Base-by-base conservation (phyloP, 2,329 filamentous ascomycete genomes). In the Phialocephala sp. region DNA sequence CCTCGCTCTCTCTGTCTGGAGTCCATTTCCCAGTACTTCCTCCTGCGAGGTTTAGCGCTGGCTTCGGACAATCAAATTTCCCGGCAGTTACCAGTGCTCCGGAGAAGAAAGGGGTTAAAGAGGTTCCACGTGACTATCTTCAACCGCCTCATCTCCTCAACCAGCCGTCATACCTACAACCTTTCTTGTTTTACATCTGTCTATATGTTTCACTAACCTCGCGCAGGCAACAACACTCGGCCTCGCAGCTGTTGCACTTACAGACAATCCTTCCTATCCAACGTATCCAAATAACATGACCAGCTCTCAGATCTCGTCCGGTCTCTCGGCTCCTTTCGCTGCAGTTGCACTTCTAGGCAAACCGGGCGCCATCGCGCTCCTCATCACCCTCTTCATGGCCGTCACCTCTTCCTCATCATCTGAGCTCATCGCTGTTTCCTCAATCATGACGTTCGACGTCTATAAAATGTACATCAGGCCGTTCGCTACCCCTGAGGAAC, bases 201-300 rank as follows among this genome's bases (percentile, higher is more conserved):
- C 4, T 47, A 47, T n/a, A 47, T n/a, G 4, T 15, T 20, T 32
- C 8, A 27, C 47, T 52, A 27, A 52, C 47, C 8, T 27, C 22
- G 24, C 24, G 24, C 15, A 52, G 47, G 47, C 47, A 27, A 52
- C 47, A 27, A 52, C 47, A 12, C 47, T 52, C 8, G 47, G 47
- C 24, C 47, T 52, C 47, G 47, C 47, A 24, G 47, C 47, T 14
- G 47, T 52, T 8, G 47, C 47, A 9, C 24, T 52, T 12, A 52
- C 47, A 32, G 47, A 52, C 47, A 52, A 52, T 18, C 24, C 47
- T 20, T 20, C 47, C 47, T 52, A 52, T 18, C 22, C 47, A 27
- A 52, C 47, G 4, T 52, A 52, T 18, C 47, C 47, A 52, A 52
- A 52, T 20, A 52, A 52, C 22, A 52, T 52, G 47, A 52, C 47